Conservation (phyloP, 2,329 filamentous ascomycete genomes). For the Mycosphaerella sp. region DNA sequence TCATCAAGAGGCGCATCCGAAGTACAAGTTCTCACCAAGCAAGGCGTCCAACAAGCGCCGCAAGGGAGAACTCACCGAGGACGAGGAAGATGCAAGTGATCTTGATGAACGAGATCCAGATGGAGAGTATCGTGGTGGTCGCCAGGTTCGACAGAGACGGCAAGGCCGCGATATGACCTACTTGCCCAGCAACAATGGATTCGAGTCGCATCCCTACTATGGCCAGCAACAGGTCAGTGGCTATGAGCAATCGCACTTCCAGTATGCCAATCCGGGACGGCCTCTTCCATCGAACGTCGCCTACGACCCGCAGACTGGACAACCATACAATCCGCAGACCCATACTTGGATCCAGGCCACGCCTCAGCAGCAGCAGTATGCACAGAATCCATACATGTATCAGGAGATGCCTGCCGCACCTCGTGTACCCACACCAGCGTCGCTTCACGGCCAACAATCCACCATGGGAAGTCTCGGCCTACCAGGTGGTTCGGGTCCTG, state of each 20-base stretch:
- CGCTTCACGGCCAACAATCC: constrained; percentile 23
- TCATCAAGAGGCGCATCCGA: constrained; percentile 77
- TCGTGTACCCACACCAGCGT: constrained; percentile 27
- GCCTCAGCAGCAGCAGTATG: constrained; percentile 19
- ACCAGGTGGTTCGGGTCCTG: constrained; percentile 27
- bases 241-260: constrained; percentile 29
- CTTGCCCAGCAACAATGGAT: constrained; percentile 27
- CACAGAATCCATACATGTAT: constrained; percentile 25
- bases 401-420: constrained; percentile 25
- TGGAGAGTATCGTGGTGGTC: constrained; percentile 30
- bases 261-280: constrained; percentile 27
- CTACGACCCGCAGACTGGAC: constrained; percentile 25
- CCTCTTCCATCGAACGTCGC: constrained; percentile 30
- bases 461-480: constrained; percentile 30
- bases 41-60: constrained; percentile 56
- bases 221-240: constrained; percentile 26
- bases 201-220: constrained; percentile 32
- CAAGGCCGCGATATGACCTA: constrained; percentile 23
- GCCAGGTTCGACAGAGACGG: constrained; percentile 25
- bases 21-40: constrained; percentile 89
- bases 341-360: constrained; percentile 25
- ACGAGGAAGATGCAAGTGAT: constrained; percentile 32
- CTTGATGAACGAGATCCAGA: constrained; percentile 33
- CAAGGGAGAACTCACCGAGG: constrained; percentile 32
- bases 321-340: constrained; percentile 29